Base-by-base conservation (phyloP, 164 flowering plant genomes). In the Santalum album region DNA sequence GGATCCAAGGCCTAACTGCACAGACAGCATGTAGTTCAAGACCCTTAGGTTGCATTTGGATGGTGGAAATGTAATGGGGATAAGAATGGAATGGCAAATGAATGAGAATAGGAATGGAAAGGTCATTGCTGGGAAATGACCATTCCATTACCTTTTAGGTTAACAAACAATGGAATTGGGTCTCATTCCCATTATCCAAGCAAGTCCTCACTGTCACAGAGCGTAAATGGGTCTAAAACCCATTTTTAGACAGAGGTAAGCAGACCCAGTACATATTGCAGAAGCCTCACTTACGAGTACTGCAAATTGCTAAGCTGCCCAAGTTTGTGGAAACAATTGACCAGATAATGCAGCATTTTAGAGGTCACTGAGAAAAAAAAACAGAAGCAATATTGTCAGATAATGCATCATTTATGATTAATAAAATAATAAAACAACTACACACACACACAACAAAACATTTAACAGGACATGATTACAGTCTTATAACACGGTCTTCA, bases 311-410 rank as follows among this genome's bases (percentile, higher is more conserved):
- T 83, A 47, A 90, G 82, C 65, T 59, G 75, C 34, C 98, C 96
- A 66, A 90, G 90, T 65, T 83, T 83, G 86, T 25, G 98, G 78
- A 47, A 87, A 94, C 54, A 90, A 72, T 57, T 60, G 70, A 62
- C 98, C 98, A 56, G 96, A 90, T 59, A 90, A 66, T 12, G 74
- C 85, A 11, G 96, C 96, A 80, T 87, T 90, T 56, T 96, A 96
- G 53, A 90, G 86, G 76, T 90, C 97, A 67, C 95, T 90, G 83
- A n/a, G n/a, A 54, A 36, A 61, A 57, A 50, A 40, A 6, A 51
- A 1, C 61, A 7, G 45, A 1, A 24, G 15, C 51, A n/a, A 15
- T 43, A 48, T 1, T 43, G 64, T 58, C 35, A 49, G 2, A 56
- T 6, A 26, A 56, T 20, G 7, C 18, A 45, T 14, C 20, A 12